Percentiles rank a stretch among this genome's conserved stretches.
Evolutionary conservation across 306 rosid species (phyloP).

Genomic region (Quercus dentata): DNA sequence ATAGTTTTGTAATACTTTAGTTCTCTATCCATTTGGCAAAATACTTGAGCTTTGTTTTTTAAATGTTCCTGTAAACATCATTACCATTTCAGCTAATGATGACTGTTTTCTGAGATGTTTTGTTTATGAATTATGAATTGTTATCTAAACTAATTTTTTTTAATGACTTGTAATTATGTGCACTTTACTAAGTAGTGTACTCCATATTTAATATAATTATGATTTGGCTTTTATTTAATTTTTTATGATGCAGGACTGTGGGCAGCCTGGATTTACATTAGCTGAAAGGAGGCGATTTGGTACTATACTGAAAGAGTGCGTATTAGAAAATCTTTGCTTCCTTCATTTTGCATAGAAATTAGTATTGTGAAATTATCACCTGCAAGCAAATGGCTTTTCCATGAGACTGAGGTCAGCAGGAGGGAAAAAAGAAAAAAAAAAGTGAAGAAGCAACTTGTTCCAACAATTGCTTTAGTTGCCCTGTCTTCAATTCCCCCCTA

Average conservation of each 20-base stretch:
- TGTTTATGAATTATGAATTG: not conserved
- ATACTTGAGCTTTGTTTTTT: not conserved
- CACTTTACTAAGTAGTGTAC: not conserved
- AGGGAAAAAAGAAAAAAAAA: not conserved
- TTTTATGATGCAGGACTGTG: constrained; percentile 66
- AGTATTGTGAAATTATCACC: not conserved
- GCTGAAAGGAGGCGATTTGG: constrained; percentile 85
- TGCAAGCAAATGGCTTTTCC: not conserved
- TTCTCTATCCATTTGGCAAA: not conserved
- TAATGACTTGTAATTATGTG: not conserved
- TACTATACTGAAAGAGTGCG: constrained; percentile 79
- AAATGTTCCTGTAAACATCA: not conserved
- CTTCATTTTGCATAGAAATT: constrained; percentile 5
- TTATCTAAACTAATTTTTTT: not conserved
- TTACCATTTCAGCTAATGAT: not conserved
- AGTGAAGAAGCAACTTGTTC: not conserved
- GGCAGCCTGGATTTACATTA: constrained; percentile 96
- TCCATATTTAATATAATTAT: constrained; percentile 7
- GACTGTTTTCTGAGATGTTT: not conserved
- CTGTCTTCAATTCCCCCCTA: not conserved
- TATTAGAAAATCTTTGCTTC: constrained; percentile 4
- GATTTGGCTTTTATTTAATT: constrained; percentile 10
- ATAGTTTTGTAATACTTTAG: constrained; percentile 14
- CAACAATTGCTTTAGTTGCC: not conserved
- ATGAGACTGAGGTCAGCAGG: not conserved